A percentile compares a stretch with the other conserved stretches of the same genome.
phyloP scores from a whole-genome alignment of 2,329 filamentous ascomycete species.

The Talaromyces sp. region DNA sequence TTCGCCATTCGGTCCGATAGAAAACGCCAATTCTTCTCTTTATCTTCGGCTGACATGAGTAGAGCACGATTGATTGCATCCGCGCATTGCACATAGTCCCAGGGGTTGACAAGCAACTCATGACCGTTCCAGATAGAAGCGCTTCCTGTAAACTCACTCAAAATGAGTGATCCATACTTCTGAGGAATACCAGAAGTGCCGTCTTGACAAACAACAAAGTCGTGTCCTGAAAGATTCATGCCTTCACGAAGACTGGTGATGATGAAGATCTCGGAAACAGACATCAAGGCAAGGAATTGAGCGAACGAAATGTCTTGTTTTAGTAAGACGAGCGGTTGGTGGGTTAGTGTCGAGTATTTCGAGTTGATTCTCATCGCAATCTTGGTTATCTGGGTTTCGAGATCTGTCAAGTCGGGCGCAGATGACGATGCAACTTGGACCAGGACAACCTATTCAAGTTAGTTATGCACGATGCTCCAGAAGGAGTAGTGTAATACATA shows the following conservation, averaged over 20 bases:
- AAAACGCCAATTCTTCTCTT: constrained; percentile 67
- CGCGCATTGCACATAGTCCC: constrained; percentile 85
- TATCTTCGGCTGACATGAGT: constrained; percentile 75
- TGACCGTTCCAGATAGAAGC: constrained; percentile 76
- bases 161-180: constrained; percentile 80
- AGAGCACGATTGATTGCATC: constrained; percentile 78
- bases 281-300: constrained; percentile 86
- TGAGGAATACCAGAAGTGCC: constrained; percentile 62
- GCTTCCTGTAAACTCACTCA: constrained; percentile 92
- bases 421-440: constrained; percentile 84
- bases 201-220: constrained; percentile 89
- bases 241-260: constrained; percentile 92
- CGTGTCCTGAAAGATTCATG: constrained; percentile 93
- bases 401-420: constrained; percentile 76
- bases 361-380: constrained; percentile 93
- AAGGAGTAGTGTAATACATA: constrained; percentile 24
- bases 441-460: constrained; percentile 62
- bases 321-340: constrained; percentile 86
- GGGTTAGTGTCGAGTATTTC: constrained; percentile 78
- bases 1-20: constrained; percentile 69
- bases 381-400: constrained; percentile 82
- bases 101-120: constrained; percentile 84
- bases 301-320: constrained; percentile 90
- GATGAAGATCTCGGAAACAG: constrained; percentile 83
- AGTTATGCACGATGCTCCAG: not conserved